phyloP scores from a whole-genome alignment of 2,329 filamentous ascomycete genomes.

The Curvularia verruculosa region DNA sequence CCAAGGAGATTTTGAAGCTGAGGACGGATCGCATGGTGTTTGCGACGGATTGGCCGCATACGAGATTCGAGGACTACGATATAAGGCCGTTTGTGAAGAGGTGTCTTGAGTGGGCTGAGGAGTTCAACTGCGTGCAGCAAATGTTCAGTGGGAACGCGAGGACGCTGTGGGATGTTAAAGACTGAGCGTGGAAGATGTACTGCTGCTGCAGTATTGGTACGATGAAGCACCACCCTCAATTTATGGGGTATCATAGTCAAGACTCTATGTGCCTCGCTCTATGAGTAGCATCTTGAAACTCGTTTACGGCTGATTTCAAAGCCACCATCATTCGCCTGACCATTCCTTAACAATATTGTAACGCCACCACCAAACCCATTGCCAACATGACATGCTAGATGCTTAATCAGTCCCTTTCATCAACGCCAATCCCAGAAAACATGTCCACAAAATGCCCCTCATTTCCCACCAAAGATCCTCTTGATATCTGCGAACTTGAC shows the following conservation, averaged over 20 bases:
- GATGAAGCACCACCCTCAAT: neutral
- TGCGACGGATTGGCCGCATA: constrained; percentile 4
- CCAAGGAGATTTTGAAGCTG: neutral
- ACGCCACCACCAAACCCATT: constrained; percentile 7
- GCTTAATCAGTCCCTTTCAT: too few species aligned
- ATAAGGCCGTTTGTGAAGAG: neutral
- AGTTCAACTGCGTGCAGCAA: neutral
- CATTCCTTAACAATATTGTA: neutral
- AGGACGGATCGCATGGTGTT: constrained; percentile 1
- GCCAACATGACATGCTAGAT: neutral
- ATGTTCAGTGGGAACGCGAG: constrained; percentile 2
- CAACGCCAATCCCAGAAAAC: constrained; percentile 2
- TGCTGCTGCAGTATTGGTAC: neutral
- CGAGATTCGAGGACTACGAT: neutral
- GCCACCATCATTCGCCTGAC: neutral
- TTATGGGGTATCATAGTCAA: neutral
- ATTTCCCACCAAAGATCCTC: constrained; percentile 30
- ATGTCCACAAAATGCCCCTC: neutral
- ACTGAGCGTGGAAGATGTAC: neutral
- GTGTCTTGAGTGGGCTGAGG: neutral
- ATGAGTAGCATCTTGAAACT: neutral
- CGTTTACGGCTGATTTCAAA: neutral
- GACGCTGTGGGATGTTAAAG: neutral
- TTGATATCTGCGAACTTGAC: constrained; percentile 46
- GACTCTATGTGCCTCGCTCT: neutral